A percentile compares a stretch with the other conserved stretches of the same genome.
These are phyloP conservation scores for Periconia macrospinosa DNA, from an alignment of 2,329 filamentous ascomycete species.

Conservation along the genomic window DNA sequence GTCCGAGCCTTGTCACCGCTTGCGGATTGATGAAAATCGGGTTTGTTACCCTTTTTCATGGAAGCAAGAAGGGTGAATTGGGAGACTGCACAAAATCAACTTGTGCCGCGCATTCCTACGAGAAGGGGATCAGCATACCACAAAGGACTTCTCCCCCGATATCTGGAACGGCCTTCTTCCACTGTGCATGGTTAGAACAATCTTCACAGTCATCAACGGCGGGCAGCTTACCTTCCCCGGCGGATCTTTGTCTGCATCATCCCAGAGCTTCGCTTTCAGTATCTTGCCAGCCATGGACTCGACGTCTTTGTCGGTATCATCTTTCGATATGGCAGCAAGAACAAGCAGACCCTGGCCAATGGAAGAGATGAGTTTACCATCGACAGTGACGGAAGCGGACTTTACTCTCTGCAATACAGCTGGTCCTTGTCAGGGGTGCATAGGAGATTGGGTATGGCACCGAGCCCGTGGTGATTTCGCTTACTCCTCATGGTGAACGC, in stretches of 20 bases:
- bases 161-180: conserved; percentile 88
- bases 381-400: conserved; percentile 93
- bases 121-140: conserved; percentile 58
- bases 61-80: conserved; percentile 93
- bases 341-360: conserved; percentile 90
- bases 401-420: conserved; percentile 92
- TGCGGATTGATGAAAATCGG: conserved; percentile 89
- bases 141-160: conserved; percentile 92
- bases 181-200: conserved; percentile 54
- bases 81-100: conserved; percentile 66
- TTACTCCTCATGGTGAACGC: conserved; percentile 23
- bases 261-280: conserved; percentile 88
- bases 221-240: conserved; percentile 55
- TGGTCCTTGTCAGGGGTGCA: conserved; percentile 50
- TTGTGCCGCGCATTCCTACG: not conserved
- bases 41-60: conserved; percentile 95
- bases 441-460: too few relatives aligned
- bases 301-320: conserved; percentile 86
- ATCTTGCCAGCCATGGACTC: conserved; percentile 83
- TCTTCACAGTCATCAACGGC: not conserved
- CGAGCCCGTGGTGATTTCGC: not conserved
- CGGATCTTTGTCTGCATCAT: conserved; percentile 69
- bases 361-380: conserved; percentile 84
- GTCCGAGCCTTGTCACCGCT: conserved; percentile 74
- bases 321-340: conserved; percentile 86